Evolutionary conservation across 441 rosid genomes (phyloP).

Genomic region (Biscutella laevigata): DNA sequence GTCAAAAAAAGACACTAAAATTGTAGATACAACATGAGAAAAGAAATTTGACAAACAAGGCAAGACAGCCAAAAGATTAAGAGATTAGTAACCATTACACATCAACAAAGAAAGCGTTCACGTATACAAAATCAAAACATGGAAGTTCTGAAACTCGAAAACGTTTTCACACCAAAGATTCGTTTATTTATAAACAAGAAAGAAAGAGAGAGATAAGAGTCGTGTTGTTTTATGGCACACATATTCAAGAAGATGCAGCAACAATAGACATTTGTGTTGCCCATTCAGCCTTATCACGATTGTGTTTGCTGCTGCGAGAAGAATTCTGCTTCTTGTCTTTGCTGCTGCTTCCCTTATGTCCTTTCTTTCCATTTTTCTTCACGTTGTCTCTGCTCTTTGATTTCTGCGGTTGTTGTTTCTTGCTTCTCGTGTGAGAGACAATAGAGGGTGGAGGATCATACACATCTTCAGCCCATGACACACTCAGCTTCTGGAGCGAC

Average conservation of each 20-base stretch:
- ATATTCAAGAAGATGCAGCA: conserved; percentile 24
- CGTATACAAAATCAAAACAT: too few species aligned
- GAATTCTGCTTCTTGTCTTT: conserved; percentile 56
- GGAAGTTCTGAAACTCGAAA: too few species aligned
- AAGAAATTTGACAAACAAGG: too few species aligned
- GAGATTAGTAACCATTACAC: too few species aligned
- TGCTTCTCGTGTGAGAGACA: conserved; percentile 51
- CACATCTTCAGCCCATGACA: conserved; percentile 88
- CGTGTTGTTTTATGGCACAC: background rate
- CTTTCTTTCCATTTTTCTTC: conserved; percentile 50
- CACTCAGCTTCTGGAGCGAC: conserved; percentile 36
- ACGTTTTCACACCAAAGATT: too few species aligned
- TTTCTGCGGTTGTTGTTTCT: conserved; percentile 49
- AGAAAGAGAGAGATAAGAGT: too few species aligned
- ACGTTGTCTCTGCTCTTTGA: conserved; percentile 28
- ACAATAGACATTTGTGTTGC: conserved; percentile 14
- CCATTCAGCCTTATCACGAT: conserved; percentile 24
- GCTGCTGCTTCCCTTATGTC: conserved; percentile 56
- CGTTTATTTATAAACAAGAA: too few species aligned
- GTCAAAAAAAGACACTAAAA: too few species aligned
- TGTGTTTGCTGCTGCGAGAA: conserved; percentile 22
- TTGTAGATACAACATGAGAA: too few species aligned
- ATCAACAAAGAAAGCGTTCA: too few species aligned
- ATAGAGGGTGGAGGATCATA: conserved; percentile 78
- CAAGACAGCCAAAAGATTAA: too few species aligned